A percentile compares a stretch with the other conserved stretches of the same genome.
phyloP scores from a whole-genome alignment of 345 rosid species.

The Microthlaspi erraticum region DNA sequence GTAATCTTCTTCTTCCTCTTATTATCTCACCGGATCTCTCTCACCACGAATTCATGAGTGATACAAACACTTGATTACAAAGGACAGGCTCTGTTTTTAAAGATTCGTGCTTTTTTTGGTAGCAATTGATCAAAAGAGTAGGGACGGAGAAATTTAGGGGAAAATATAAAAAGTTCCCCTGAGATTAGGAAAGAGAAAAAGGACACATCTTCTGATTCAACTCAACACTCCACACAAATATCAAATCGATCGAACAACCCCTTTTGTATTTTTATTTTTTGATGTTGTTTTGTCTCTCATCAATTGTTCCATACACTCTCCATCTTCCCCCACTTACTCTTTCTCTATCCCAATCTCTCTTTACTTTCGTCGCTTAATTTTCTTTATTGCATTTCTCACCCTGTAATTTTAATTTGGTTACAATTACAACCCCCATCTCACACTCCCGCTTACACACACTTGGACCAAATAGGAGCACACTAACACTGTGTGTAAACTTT shows the following conservation, averaged over 20 bases:
- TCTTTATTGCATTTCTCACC: conserved; percentile 30
- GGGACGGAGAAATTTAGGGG: conserved; percentile 44
- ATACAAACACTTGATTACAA: conserved; percentile 32
- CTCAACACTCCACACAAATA: conserved; percentile 34
- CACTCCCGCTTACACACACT: not conserved
- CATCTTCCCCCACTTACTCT: conserved; percentile 23
- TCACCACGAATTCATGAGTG: conserved; percentile 47
- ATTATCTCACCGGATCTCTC: conserved; percentile 47
- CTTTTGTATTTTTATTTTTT: not conserved
- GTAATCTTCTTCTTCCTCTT: conserved; percentile 9
- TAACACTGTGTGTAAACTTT: conserved; percentile 1
- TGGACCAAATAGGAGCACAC: too few species aligned
- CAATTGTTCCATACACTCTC: conserved; percentile 16
- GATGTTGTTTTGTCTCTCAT: conserved; percentile 16
- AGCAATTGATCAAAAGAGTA: conserved; percentile 31
- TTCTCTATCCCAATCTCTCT: not conserved
- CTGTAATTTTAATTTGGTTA: conserved; percentile 25
- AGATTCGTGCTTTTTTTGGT: conserved; percentile 40
- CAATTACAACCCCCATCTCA: conserved; percentile 15
- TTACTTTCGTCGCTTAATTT: conserved; percentile 4
- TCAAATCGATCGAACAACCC: conserved; percentile 23
- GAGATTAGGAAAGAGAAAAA: conserved; percentile 25
- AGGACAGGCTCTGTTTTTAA: conserved; percentile 21
- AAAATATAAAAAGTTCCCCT: conserved; percentile 18
- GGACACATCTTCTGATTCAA: conserved; percentile 33